Evolutionary conservation across 2,329 filamentous ascomycete species (phyloP).

Genomic region (Xylariomycetidae sp.): DNA sequence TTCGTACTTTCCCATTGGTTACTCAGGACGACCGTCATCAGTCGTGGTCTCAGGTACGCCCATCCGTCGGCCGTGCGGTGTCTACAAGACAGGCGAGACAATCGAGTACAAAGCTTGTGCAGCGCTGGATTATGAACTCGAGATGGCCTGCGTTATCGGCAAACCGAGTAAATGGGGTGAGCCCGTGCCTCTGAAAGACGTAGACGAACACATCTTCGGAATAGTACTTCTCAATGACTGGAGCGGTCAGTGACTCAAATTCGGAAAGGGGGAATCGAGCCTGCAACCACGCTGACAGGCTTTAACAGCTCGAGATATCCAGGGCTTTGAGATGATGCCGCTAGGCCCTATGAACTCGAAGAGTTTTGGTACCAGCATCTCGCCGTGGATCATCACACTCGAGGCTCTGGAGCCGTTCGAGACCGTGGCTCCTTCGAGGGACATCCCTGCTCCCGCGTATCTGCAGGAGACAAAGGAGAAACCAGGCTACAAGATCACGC

Average conservation of each 20-base stretch:
- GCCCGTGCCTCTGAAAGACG: conserved; percentile 37
- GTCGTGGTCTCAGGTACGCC: conserved; percentile 21
- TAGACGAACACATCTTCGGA: conserved; percentile 57
- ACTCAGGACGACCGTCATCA: conserved; percentile 14
- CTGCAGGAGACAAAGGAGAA: conserved; percentile 29
- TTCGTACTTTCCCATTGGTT: conserved; percentile 13
- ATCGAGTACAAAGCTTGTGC: conserved; percentile 20
- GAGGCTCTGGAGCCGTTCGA: conserved; percentile 59
- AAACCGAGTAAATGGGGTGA: conserved; percentile 33
- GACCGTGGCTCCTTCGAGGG: conserved; percentile 27
- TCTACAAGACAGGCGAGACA: conserved; percentile 11
- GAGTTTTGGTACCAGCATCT: conserved; percentile 54
- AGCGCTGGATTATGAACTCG: conserved; percentile 38
- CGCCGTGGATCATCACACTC: conserved; percentile 57
- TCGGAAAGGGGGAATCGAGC: no score
- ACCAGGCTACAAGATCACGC: conserved; percentile 29
- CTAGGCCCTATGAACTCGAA: conserved; percentile 59
- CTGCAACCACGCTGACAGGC: neutral
- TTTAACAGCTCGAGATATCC: conserved; percentile 51
- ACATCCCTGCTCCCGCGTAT: conserved; percentile 23
- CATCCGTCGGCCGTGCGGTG: conserved; percentile 18
- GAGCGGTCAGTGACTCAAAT: conserved; percentile 34
- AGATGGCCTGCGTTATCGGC: conserved; percentile 41
- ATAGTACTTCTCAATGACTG: conserved; percentile 61
- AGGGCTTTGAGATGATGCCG: conserved; percentile 56